These are phyloP conservation scores for Arthrobotrys pseudoclavata DNA, from an alignment of 2,329 filamentous ascomycete species.

Conservation along the genomic window DNA sequence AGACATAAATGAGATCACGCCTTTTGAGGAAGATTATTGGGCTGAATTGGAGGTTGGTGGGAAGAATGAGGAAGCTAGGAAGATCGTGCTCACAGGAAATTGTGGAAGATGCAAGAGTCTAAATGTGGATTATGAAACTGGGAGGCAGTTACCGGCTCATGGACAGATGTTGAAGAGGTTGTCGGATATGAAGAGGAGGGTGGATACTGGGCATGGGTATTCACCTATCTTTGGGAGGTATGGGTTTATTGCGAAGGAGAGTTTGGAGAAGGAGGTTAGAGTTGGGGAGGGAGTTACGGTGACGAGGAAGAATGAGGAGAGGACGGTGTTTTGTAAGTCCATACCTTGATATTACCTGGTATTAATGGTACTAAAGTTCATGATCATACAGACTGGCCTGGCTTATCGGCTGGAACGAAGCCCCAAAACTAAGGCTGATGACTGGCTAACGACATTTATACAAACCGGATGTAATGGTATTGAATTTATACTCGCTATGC, in stretches of 20 bases:
- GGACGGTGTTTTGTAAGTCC: conserved; percentile 72
- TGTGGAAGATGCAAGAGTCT: conserved; percentile 76
- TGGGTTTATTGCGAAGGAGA: conserved; percentile 70
- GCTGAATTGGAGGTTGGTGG: conserved; percentile 70
- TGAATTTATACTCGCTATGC: neutral
- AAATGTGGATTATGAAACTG: conserved; percentile 76
- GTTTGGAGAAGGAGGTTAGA: conserved; percentile 66
- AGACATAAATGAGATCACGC: conserved; percentile 69
- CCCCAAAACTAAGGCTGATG: neutral
- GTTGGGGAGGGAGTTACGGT: conserved; percentile 74
- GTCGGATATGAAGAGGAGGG: conserved; percentile 72
- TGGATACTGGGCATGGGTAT: conserved; percentile 77
- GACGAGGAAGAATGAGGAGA: conserved; percentile 69
- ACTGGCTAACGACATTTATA: neutral
- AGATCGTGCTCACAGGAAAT: conserved; percentile 76
- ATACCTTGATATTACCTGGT: neutral
- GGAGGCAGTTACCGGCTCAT: conserved; percentile 72
- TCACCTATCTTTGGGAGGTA: conserved; percentile 81
- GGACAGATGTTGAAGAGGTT: conserved; percentile 78
- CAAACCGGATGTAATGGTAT: neutral
- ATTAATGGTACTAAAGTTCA: neutral
- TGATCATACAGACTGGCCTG: conserved; percentile 64
- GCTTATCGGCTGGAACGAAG: conserved; percentile 61
- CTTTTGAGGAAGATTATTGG: conserved; percentile 82
- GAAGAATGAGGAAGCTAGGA: neutral